These are phyloP conservation scores for Solanum gracilifrons DNA, from an alignment of 257 asterid species.

Conservation along the genomic window DNA sequence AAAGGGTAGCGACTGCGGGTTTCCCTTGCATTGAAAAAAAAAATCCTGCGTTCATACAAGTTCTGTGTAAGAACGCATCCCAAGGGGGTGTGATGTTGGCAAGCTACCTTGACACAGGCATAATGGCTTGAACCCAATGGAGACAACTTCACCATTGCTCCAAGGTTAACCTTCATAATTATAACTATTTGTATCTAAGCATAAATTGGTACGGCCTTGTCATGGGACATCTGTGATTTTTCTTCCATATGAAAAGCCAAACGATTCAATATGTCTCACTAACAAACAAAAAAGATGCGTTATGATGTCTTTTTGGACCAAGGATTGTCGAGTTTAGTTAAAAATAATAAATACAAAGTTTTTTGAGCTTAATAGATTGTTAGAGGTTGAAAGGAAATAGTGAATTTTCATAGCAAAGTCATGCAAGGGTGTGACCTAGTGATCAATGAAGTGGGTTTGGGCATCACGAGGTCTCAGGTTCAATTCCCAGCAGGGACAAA, in stretches of 20 bases:
- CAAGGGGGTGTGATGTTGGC: background rate
- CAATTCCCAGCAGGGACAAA: too few species aligned
- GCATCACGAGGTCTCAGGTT: too few species aligned
- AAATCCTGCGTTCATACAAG: background rate
- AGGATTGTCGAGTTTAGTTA: background rate
- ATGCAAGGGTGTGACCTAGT: too few species aligned
- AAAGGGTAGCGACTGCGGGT: too few species aligned
- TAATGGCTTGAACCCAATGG: background rate
- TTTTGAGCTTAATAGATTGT: background rate
- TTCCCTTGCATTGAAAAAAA: too few species aligned
- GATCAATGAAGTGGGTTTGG: too few species aligned
- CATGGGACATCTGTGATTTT: background rate
- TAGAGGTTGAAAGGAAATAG: background rate
- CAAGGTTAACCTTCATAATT: background rate
- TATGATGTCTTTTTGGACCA: background rate
- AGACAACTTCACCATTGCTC: background rate
- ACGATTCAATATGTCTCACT: background rate
- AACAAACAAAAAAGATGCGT: background rate
- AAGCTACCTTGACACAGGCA: background rate
- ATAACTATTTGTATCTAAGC: background rate
- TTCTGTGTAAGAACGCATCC: background rate
- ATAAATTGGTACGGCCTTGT: background rate
- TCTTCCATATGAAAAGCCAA: background rate
- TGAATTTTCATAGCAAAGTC: background rate
- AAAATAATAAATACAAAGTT: background rate